Evolutionary conservation across 768 basidiomycete genomes (phyloP), one percentile per base, ranked within the genome.

Genomic region (Amanita jacksonii): DNA sequence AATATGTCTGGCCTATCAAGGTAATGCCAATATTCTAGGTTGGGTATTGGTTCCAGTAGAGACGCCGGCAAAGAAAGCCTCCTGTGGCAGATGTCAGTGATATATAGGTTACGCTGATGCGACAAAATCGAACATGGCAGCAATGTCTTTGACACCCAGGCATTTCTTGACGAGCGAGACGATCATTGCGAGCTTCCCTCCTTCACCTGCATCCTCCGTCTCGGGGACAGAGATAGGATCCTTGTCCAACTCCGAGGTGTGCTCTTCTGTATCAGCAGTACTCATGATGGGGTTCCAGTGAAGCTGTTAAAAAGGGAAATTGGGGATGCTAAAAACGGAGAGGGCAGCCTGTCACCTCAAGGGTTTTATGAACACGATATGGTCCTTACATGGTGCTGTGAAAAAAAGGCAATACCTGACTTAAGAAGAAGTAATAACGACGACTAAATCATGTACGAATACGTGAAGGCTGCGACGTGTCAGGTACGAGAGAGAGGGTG

Each of bases 11-110:
- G 87, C 52, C 90, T 73, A 62, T 94, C 91, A 37, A 90, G 70
- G 53, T 91, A 93, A 52, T 89, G 82, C 88, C 88, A 96, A 66
- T 92, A 97, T 64, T 97, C 93, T 40, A 97, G 74, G 64, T 97
- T 97, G 4, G 93, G 93, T 52, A 93, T 74, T 3, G 93, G 93
- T 59, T 96, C 93, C 33, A 97, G 74, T 38, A 97, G 63, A 35
- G 90, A 93, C 10, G 93, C 92, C 2, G 93, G 93, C 31, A 97
- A 67, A 0, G 92, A 96, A 22, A 97, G 67, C 38, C 92, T 87
- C 77, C 92, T 96, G 45, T 22, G 10, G 36, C 43, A 43, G 20
- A 41, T 46, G 37, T 43, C 36, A 36, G 24, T 47, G 31, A 51
- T 24, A 32, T 18, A 18, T 13, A 4, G 36, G 4, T 42, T 4